Evolutionary conservation across 305 asterid genomes (phyloP).

Genomic region (Solanum aculeatissimum): DNA sequence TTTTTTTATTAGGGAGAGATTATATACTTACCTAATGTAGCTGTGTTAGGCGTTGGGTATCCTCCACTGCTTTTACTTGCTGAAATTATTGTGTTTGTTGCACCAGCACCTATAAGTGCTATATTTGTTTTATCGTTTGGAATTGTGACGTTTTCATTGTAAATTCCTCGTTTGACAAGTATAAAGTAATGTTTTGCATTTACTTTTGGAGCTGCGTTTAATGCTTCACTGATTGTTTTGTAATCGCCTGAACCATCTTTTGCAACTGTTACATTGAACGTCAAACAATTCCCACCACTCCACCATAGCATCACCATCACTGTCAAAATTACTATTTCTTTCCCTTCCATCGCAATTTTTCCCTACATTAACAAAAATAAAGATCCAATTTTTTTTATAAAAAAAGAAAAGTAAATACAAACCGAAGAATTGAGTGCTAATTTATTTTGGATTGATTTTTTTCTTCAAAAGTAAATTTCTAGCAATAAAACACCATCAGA

Average conservation of each 20-base stretch:
- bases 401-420: not conserved
- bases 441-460: not conserved
- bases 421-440: not conserved
- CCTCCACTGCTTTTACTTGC: conserved; percentile 31
- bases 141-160: conserved; percentile 43
- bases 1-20: too few relatives aligned
- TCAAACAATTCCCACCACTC: not conserved
- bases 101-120: conserved; percentile 62
- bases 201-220: conserved; percentile 21
- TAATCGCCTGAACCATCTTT: conserved; percentile 52
- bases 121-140: conserved; percentile 31
- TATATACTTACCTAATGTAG: conserved; percentile 31
- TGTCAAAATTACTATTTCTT: not conserved
- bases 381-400: not conserved
- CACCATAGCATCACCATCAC: not conserved
- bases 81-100: conserved; percentile 38
- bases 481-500: not conserved
- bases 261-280: conserved; percentile 24
- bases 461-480: not conserved
- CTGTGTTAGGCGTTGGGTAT: conserved; percentile 26
- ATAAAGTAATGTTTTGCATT: conserved; percentile 27
- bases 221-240: conserved; percentile 40
- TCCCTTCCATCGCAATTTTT: not conserved
- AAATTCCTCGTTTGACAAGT: conserved; percentile 46
- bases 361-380: not conserved